phyloP scores from a whole-genome alignment of 2,329 filamentous ascomycete genomes.

The Hypomyces perniciosus region DNA sequence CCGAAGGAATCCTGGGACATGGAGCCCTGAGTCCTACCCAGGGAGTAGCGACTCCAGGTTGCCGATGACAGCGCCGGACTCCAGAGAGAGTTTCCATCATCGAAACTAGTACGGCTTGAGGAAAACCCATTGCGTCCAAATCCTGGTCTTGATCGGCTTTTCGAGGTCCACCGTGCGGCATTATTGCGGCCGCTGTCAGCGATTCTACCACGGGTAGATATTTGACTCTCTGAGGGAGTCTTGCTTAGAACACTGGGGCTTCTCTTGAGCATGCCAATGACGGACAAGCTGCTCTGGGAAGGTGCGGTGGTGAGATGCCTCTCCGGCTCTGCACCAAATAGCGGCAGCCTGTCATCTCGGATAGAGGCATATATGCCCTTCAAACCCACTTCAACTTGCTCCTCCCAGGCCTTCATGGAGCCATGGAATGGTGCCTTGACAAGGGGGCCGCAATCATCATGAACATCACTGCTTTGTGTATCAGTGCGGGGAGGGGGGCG shows the following conservation, averaged over 20 bases:
- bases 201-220: conserved; percentile 64
- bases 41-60: conserved; percentile 90
- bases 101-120: conserved; percentile 89
- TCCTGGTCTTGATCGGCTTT: conserved; percentile 71
- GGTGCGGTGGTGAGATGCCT: conserved; percentile 30
- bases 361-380: conserved; percentile 92
- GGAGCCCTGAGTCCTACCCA: conserved; percentile 84
- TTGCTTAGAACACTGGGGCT: conserved; percentile 90
- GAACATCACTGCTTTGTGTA: conserved; percentile 32
- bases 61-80: conserved; percentile 81
- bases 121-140: conserved; percentile 76
- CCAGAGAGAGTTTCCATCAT: conserved; percentile 86
- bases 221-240: conserved; percentile 74
- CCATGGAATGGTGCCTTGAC: conserved; percentile 74
- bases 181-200: conserved; percentile 48
- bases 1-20: conserved; percentile 90
- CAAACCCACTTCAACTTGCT: conserved; percentile 81
- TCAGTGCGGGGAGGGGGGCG: conserved; percentile 43
- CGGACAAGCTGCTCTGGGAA: conserved; percentile 62
- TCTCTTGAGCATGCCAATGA: conserved; percentile 72
- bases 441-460: conserved; percentile 64
- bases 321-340: conserved; percentile 64
- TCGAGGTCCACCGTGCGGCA: conserved; percentile 72
- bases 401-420: conserved; percentile 73
- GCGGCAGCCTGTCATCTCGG: conserved; percentile 74